These are phyloP conservation scores for Coemansia sp. DNA, from an alignment of 192 early-diverging fungal species.

Conservation along the genomic window DNA sequence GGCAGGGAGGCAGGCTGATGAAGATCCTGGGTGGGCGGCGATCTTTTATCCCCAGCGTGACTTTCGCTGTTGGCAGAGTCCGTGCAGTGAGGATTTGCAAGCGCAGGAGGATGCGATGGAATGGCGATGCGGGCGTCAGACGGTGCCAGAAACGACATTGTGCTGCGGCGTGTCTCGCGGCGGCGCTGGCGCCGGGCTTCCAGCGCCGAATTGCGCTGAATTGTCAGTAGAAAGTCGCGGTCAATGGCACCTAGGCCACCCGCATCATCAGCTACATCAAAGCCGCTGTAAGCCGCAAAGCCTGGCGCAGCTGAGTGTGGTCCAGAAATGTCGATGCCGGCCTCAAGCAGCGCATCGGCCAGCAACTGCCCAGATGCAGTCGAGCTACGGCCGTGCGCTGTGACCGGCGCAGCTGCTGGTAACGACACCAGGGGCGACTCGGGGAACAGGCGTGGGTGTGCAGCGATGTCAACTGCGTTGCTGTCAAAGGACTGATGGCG, in stretches of 20 bases:
- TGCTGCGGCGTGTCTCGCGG: conserved; percentile 49
- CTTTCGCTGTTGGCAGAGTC: conserved; percentile 8
- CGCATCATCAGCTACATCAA: conserved; percentile 1
- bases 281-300: conserved; percentile 2
- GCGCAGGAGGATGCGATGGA: background rate
- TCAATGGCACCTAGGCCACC: conserved; percentile 39
- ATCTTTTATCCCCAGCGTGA: conserved; percentile 9
- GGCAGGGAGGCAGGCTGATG: conserved; percentile 2
- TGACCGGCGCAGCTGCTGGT: conserved; percentile 32
- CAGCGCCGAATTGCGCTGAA: conserved; percentile 48
- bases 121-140: background rate
- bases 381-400: conserved; percentile 15
- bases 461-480: conserved; percentile 43
- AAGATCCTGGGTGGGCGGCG: conserved; percentile 10
- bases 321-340: conserved; percentile 7
- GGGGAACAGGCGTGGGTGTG: conserved; percentile 33
- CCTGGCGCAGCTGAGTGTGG: conserved; percentile 11
- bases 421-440: conserved; percentile 45
- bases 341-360: conserved; percentile 21
- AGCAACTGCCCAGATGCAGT: conserved; percentile 12
- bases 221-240: conserved; percentile 48
- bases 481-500: conserved; percentile 46
- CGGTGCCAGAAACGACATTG: conserved; percentile 35
- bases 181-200: conserved; percentile 49
- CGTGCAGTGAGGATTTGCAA: conserved; percentile 5